These are phyloP conservation scores for Mycena belliarum DNA, from an alignment of 768 basidiomycete genomes.

Conservation along the genomic window DNA sequence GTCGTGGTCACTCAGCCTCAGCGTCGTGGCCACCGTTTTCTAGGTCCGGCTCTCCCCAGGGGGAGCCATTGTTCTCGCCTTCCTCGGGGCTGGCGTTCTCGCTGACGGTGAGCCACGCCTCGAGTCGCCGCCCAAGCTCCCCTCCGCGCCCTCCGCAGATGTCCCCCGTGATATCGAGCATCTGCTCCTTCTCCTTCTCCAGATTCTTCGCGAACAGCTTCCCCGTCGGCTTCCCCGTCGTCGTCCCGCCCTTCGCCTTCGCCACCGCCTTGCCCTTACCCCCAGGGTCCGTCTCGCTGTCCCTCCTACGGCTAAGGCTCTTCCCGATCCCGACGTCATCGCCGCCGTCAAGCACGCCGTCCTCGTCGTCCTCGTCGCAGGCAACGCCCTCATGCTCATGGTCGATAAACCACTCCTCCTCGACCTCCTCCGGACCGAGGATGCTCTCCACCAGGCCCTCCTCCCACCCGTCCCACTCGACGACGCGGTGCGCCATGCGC, in stretches of 20 bases:
- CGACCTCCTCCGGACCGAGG: conserved; percentile 68
- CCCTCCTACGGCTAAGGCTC: conserved; percentile 18
- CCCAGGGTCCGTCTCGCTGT: neutral
- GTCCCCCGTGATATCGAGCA: conserved; percentile 71
- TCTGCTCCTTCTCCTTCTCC: conserved; percentile 69
- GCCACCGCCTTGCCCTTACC: conserved; percentile 7
- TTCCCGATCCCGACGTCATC: neutral
- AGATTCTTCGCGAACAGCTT: conserved; percentile 47
- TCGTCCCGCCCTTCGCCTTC: conserved; percentile 24
- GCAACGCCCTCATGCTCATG: conserved; percentile 2
- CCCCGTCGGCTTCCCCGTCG: conserved; percentile 38
- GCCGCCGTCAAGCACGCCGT: neutral
- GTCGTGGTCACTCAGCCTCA: neutral
- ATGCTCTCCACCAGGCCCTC: conserved; percentile 79
- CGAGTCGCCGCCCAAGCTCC: conserved; percentile 72
- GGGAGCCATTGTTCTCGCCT: neutral
- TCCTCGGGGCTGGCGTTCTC: conserved; percentile 28
- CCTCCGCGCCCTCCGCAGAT: conserved; percentile 79
- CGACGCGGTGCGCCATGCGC: conserved; percentile 77
- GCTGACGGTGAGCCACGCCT: conserved; percentile 67
- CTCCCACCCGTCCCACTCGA: conserved; percentile 92
- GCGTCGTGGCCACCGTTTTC: neutral
- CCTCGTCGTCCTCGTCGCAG: neutral
- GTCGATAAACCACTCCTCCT: conserved; percentile 70
- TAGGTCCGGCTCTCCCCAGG: neutral